Conservation (phyloP, 2,329 filamentous ascomycete genomes). For the Pseudocercospora vitis region DNA sequence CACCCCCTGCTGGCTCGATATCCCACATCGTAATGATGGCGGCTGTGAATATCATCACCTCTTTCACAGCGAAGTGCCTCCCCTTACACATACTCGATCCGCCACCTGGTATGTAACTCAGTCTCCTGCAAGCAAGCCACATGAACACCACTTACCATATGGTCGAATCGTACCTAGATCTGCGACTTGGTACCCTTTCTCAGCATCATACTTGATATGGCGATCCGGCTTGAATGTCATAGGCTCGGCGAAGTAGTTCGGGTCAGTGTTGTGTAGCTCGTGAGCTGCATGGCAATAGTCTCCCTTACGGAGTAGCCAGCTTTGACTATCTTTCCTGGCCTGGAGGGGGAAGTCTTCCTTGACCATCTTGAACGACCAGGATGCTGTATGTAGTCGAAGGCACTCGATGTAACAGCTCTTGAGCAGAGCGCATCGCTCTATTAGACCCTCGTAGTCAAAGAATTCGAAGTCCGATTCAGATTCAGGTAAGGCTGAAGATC, state of each 20-base stretch:
- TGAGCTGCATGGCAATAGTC: constrained; percentile 39
- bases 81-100: constrained; percentile 52
- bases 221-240: constrained; percentile 35
- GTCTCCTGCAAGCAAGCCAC: not conserved
- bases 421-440: constrained; percentile 37
- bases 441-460: constrained; percentile 37
- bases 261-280: constrained; percentile 40
- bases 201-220: constrained; percentile 36
- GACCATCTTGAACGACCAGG: constrained; percentile 39
- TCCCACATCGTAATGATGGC: constrained; percentile 58
- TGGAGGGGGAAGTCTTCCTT: constrained; percentile 37
- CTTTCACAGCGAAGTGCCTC: constrained; percentile 51
- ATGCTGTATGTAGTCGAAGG: constrained; percentile 37
- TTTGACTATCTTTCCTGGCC: constrained; percentile 37
- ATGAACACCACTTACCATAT: constrained; percentile 39
- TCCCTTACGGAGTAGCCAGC: constrained; percentile 37
- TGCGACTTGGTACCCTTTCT: constrained; percentile 28
- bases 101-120: constrained; percentile 37
- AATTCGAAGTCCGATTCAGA: constrained; percentile 28
- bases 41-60: constrained; percentile 54
- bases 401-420: constrained; percentile 42
- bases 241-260: constrained; percentile 36
- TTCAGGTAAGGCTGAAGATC: not conserved
- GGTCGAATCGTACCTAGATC: constrained; percentile 48
- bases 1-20: constrained; percentile 49